phyloP scores from a whole-genome alignment of 768 basidiomycete species.

The Hericium rajendrae region DNA sequence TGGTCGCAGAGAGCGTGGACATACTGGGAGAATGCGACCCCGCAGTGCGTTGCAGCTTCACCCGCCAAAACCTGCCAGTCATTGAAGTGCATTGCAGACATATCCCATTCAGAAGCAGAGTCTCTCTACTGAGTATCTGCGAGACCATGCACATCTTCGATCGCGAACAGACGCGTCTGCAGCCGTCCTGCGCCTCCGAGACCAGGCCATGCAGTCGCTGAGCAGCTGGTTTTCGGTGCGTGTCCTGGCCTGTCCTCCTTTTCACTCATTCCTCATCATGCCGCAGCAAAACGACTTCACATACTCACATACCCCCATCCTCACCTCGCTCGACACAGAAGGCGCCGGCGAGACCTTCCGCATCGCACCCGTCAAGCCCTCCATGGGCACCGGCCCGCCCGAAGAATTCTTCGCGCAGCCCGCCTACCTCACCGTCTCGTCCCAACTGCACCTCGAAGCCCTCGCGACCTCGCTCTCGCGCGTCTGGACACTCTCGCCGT shows the following conservation, averaged over 20 bases:
- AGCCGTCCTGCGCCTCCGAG: constrained; percentile 68
- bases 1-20: constrained; percentile 37
- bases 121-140: constrained; percentile 67
- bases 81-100: constrained; percentile 31
- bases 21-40: constrained; percentile 49
- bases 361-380: constrained; percentile 32
- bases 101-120: constrained; percentile 93
- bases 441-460: constrained; percentile 92
- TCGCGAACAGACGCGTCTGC: constrained; percentile 64
- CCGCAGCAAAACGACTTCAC: constrained; percentile 66
- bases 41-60: constrained; percentile 29
- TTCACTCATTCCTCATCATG: neutral
- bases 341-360: constrained; percentile 91
- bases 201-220: constrained; percentile 45
- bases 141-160: constrained; percentile 84
- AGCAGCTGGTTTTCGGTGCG: constrained; percentile 63
- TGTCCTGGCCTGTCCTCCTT: neutral
- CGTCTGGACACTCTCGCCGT: constrained; percentile 87
- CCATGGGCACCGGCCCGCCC: constrained; percentile 12
- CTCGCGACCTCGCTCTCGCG: constrained; percentile 68
- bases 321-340: constrained; percentile 91
- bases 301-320: constrained; percentile 74
- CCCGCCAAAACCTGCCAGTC: neutral
- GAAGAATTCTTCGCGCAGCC: constrained; percentile 65
- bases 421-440: constrained; percentile 87